phyloP scores from a whole-genome alignment of 2,329 filamentous ascomycete genomes.

The Septoria linicola region DNA sequence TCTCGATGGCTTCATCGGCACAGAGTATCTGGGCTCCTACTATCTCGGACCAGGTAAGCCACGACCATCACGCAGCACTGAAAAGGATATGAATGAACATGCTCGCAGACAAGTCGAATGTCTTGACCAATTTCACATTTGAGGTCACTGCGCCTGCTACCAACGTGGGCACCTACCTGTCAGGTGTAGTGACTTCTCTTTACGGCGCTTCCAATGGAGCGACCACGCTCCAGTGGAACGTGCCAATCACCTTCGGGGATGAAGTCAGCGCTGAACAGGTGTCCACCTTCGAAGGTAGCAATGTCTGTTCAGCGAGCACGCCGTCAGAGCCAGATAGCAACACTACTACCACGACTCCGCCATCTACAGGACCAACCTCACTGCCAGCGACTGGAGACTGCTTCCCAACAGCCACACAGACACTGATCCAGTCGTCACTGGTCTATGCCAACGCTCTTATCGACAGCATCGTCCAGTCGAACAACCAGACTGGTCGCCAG shows the following conservation, averaged over 20 bases:
- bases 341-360: constrained; percentile 5
- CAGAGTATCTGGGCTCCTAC: constrained; percentile 21
- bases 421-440: constrained; percentile 16
- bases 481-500: constrained; percentile 16
- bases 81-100: background rate
- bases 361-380: background rate
- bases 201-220: constrained; percentile 21
- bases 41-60: constrained; percentile 18
- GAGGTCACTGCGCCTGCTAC: constrained; percentile 16
- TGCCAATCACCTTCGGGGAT: constrained; percentile 16
- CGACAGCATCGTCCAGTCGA: constrained; percentile 16
- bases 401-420: constrained; percentile 15
- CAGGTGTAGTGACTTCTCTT: constrained; percentile 19
- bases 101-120: constrained; percentile 18
- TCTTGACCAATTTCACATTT: constrained; percentile 22
- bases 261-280: constrained; percentile 13
- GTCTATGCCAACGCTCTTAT: constrained; percentile 17
- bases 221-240: constrained; percentile 14
- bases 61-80: background rate
- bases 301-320: constrained; percentile 12
- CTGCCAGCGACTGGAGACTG: constrained; percentile 2
- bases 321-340: constrained; percentile 3
- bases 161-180: constrained; percentile 13
- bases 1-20: constrained; percentile 13
- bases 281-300: constrained; percentile 5